Evolutionary conservation across 768 basidiomycete genomes (phyloP), one percentile per base, ranked within the genome.

Genomic region (Hypholoma sublateritium): DNA sequence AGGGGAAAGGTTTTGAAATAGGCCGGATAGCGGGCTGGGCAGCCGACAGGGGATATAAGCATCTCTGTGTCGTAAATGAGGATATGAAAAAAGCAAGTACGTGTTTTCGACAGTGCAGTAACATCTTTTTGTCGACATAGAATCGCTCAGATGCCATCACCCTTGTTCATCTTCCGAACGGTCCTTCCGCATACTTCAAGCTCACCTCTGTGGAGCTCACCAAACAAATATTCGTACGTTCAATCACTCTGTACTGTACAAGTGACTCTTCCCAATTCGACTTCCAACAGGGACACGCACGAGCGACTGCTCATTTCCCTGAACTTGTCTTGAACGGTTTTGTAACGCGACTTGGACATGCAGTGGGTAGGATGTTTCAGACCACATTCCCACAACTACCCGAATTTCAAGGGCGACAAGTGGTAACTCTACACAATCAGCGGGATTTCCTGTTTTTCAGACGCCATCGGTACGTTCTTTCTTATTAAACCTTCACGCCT

Each of bases 371-470:
- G 22, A 89, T 99, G 80, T 96, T 98, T 74, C 96, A 97, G 65
- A 95, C 95, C 1, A 82, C 95, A 19, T 98, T 98, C 76, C 97
- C 97, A 16, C 94, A 92, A 6, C 76, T 96, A 60, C 94, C 95
- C 0, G 92, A 97, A 69, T 98, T 97, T 67, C 88, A 94, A 73
- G 97, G 97, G 34, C 78, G 97, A 28, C 97, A 99, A 71, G 95
- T 98, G 9, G 95, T 98, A 12, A 97, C 96, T 2, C 78, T 98
- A 17, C 97, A 98, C 68, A 98, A 98, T 67, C 95, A 97, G 70
- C 85, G 97, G 46, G 97, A 99, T 75, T 99, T 98, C 73, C 74
- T 99, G 56, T 99, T 99, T 77, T 96, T 99, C 78, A 79, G 97
- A 60, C 80, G 97, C 56, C 97, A 98, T 77, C 84, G 97, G 87